Evolutionary conservation across 208 protist genomes (phyloP).

Genomic region (Trypanosoma scelopori): DNA sequence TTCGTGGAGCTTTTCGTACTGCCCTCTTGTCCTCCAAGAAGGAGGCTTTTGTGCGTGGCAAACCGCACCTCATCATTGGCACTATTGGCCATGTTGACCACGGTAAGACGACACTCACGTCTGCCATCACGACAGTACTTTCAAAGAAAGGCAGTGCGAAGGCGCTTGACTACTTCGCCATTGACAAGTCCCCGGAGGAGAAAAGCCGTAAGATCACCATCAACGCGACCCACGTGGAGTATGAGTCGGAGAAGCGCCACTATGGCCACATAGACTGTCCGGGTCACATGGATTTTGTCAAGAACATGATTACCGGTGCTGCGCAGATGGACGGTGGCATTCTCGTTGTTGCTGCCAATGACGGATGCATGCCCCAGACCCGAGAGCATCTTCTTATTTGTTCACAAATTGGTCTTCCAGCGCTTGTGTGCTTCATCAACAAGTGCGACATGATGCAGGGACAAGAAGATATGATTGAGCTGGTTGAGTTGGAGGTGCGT

Average conservation of each 20-base stretch:
- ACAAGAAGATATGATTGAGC: slow-evolving; percentile 93
- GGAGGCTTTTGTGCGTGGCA: slow-evolving; percentile 92
- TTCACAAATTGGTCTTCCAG: slow-evolving; percentile 96
- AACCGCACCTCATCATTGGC: slow-evolving; percentile 98
- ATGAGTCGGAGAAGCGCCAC: slow-evolving; percentile 98
- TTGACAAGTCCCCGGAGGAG: slow-evolving; percentile 99
- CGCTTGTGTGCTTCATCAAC: slow-evolving; percentile 99
- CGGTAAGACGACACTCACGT: slow-evolving; percentile 99
- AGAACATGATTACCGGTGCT: slow-evolving; percentile 99
- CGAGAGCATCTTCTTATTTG: slow-evolving; percentile 98
- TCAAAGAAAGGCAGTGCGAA: slow-evolving; percentile 80
- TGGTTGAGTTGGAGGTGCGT: slow-evolving; percentile 97
- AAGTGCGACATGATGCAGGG: slow-evolving; percentile 95
- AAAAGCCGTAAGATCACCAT: slow-evolving; percentile 99
- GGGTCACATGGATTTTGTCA: slow-evolving; percentile 99
- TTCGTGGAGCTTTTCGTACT: slow-evolving; percentile 46
- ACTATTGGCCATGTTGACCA: slow-evolving; percentile 99
- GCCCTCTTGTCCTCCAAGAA: slow-evolving; percentile 61
- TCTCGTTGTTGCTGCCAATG: slow-evolving; percentile 91
- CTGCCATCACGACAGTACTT: slow-evolving; percentile 96
- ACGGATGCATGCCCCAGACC: slow-evolving; percentile 99
- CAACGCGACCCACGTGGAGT: slow-evolving; percentile 97
- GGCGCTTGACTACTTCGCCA: slow-evolving; percentile 96
- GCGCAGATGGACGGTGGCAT: slow-evolving; percentile 96
- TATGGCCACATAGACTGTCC: slow-evolving; percentile 99